Conservation (phyloP, 306 rosid species). For the Myrica gale region DNA sequence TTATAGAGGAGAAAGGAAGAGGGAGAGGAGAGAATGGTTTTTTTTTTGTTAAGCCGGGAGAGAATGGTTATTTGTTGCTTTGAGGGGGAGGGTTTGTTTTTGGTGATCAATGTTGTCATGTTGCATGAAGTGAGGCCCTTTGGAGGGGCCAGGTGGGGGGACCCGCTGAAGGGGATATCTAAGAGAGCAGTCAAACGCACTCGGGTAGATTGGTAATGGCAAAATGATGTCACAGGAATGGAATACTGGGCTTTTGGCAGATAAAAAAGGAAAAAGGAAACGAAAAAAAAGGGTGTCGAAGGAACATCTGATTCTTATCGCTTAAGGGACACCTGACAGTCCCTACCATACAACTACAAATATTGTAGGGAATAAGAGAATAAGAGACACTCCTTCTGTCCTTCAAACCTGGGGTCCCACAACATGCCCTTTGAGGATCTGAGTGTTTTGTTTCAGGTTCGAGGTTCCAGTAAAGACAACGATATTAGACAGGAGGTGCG, state of each 20-base stretch:
- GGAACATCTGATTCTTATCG: neutral
- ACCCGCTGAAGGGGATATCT: constrained; percentile 30
- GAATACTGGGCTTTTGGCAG: constrained; percentile 41
- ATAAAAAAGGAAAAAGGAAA: neutral
- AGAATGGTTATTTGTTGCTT: no score
- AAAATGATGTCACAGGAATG: constrained; percentile 10
- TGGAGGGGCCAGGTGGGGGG: constrained; percentile 8
- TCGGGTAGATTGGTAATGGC: constrained; percentile 37
- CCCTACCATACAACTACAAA: constrained; percentile 11
- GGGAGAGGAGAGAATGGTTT: neutral
- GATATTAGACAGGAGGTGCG: neutral
- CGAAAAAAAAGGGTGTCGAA: neutral
- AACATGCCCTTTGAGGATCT: no score
- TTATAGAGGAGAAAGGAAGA: constrained; percentile 43
- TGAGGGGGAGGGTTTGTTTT: neutral
- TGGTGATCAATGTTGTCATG: constrained; percentile 52
- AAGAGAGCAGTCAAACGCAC: constrained; percentile 46
- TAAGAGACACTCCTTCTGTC: no score
- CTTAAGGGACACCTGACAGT: no score
- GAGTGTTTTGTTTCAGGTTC: neutral
- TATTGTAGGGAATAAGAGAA: neutral
- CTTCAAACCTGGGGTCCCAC: constrained; percentile 3
- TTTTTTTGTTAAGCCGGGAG: no score
- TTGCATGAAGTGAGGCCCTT: constrained; percentile 29
- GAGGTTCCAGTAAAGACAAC: neutral